A percentile compares a stretch with the other conserved stretches of the same genome.
Evolutionary conservation across 2,329 filamentous ascomycete species (phyloP).

Genomic region (Neopestalotiopsis sp.): DNA sequence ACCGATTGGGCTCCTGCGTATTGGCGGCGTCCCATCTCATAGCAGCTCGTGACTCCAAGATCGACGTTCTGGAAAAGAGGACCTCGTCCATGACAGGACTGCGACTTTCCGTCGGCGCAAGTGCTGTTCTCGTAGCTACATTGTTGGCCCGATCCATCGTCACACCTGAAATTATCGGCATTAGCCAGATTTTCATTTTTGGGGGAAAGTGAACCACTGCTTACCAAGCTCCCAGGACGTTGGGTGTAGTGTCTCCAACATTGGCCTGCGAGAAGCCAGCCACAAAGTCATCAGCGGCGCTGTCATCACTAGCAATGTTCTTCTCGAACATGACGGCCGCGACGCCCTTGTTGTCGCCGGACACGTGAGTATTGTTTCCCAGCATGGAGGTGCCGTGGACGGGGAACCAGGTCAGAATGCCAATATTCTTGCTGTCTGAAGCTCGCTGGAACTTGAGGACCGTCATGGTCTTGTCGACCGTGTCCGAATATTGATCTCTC

Average conservation of each 20-base stretch:
- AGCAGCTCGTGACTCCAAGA: constrained; percentile 75
- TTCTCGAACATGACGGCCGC: constrained; percentile 85
- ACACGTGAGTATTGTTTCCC: constrained; percentile 86
- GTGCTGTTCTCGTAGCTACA: constrained; percentile 81
- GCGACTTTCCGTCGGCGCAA: constrained; percentile 69
- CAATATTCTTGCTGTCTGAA: constrained; percentile 74
- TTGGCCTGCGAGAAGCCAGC: constrained; percentile 92
- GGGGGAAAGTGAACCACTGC: neutral
- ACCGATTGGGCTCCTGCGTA: constrained; percentile 61
- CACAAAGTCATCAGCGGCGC: constrained; percentile 71
- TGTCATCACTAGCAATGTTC: constrained; percentile 56
- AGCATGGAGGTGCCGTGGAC: constrained; percentile 90
- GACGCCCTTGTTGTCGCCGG: constrained; percentile 93
- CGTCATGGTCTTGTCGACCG: constrained; percentile 77
- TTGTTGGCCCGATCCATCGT: constrained; percentile 74
- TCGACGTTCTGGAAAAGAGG: constrained; percentile 70
- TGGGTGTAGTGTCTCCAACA: constrained; percentile 88
- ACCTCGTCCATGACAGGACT: constrained; percentile 73
- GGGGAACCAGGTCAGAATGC: constrained; percentile 88
- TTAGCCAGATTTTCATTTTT: neutral
- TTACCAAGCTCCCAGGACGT: constrained; percentile 76
- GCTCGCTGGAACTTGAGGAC: constrained; percentile 75
- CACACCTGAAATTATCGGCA: constrained; percentile 55
- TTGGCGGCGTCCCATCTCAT: constrained; percentile 74
- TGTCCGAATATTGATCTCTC: constrained; percentile 66